phyloP scores from a whole-genome alignment of 345 rosid species.

The Pistacia vera region DNA sequence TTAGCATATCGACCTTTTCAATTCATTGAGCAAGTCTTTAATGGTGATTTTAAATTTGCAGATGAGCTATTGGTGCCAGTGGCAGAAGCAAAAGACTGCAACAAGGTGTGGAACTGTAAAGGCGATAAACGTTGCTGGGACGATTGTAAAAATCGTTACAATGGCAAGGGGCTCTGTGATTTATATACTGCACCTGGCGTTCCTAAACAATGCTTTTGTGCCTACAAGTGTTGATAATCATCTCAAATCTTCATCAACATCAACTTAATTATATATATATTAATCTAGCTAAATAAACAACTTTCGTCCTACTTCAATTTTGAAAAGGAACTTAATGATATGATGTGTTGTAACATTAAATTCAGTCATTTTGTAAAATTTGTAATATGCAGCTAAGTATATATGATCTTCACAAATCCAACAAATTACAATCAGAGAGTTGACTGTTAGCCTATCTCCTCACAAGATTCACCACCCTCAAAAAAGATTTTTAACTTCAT shows the following conservation, averaged over 20 bases:
- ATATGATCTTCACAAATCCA: background rate
- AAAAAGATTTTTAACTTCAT: too few species aligned
- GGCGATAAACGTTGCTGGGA: constrained; percentile 34
- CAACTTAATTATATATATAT: background rate
- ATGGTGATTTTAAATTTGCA: background rate
- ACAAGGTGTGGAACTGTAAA: constrained; percentile 39
- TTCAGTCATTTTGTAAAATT: background rate
- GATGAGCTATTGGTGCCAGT: constrained; percentile 3
- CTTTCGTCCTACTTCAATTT: background rate
- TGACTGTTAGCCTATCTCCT: too few species aligned
- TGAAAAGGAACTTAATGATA: background rate
- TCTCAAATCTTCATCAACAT: background rate
- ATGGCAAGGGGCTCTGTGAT: constrained; percentile 35
- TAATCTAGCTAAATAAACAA: background rate
- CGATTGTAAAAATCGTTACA: constrained; percentile 31
- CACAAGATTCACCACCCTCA: too few species aligned
- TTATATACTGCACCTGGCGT: constrained; percentile 34
- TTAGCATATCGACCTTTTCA: too few species aligned
- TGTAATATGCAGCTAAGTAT: background rate
- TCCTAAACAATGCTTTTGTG: constrained; percentile 46
- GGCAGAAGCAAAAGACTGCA: constrained; percentile 36
- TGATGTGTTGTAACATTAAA: background rate
- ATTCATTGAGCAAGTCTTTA: background rate
- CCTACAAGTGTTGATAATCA: constrained; percentile 26
- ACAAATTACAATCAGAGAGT: too few species aligned